Percentiles rank a stretch among this genome's conserved stretches.
Evolutionary conservation across 306 rosid genomes (phyloP).

Genomic region (Arachis hypogaea): DNA sequence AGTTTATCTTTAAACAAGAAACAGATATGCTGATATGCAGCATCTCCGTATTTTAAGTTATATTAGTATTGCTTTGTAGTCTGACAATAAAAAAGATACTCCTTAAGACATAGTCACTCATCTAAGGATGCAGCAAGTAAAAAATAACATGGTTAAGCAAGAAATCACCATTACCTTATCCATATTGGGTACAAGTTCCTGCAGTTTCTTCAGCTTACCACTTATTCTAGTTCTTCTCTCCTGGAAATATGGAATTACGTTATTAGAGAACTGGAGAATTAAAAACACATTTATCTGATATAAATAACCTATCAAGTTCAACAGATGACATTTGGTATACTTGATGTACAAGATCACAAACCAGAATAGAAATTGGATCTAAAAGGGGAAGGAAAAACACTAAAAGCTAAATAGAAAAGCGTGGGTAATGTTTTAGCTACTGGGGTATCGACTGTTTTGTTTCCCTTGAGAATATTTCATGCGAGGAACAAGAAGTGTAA

Average conservation of each 20-base stretch:
- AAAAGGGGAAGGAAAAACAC: no score
- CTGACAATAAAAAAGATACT: background rate
- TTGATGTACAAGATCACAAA: no score
- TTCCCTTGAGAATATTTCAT: no score
- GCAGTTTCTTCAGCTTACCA: conserved; percentile 85
- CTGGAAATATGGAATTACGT: conserved; percentile 40
- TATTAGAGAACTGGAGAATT: background rate
- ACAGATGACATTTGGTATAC: background rate
- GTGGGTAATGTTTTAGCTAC: background rate
- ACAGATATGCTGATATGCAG: background rate
- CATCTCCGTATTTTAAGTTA: background rate
- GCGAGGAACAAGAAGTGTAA: background rate
- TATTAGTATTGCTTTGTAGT: background rate
- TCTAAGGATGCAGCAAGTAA: background rate
- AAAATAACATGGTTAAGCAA: background rate
- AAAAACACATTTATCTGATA: background rate
- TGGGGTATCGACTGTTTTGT: no score
- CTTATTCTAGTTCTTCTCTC: conserved; percentile 94
- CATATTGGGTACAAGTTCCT: conserved; percentile 95
- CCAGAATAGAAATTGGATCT: background rate
- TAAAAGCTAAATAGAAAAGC: background rate
- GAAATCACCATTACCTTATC: conserved; percentile 67
- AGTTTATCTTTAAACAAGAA: conserved; percentile 4
- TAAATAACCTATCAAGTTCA: background rate
- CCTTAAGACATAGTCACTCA: background rate